Evolutionary conservation across 169 alveolate species (phyloP), one percentile per base, ranked within the genome.

Genomic region (Eimeria zaria): DNA sequence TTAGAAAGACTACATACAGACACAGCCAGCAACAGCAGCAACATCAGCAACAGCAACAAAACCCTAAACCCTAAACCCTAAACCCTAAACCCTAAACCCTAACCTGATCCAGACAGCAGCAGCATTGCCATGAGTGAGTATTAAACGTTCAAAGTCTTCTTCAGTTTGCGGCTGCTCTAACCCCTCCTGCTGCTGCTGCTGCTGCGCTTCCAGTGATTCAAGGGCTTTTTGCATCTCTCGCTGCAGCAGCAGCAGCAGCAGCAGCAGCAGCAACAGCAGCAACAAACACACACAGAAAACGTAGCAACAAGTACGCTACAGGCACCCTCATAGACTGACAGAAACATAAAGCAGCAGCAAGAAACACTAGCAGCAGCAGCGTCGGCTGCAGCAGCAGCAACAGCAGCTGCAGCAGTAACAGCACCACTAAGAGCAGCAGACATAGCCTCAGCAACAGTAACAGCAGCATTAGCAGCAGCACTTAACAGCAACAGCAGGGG

Each of bases 31-130:
- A 80, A 4, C 39, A 9, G 69, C 46, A 69, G 46, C 80, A n/a
- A 0, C 80, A 0, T 8, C 46, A n/a, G 48, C 12, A 64, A 6
- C 74, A 55, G 51, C 48, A 39, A 39, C 20, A 24, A 14, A 39
- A 51, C 7, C 20, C 5, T 18, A 22, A 16, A 12, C 51, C 58
- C 16, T 33, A 1, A n/a, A 20, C 64, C 89, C n/a, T 41, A 20
- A 41, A 78, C 33, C 39, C 60, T 27, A 20, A 20, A 27, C 60
- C 58, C n/a, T 71, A 78, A 53, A 53, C 62, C 62, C 62, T 78
- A n/a, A 60, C 95, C 97, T 96, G 71, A 97, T 97, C 98, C 98
- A 97, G 16, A 97, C 96, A n/a, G 97, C 96, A 1, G 98, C 97
- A 12, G 98, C 96, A 78, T 97, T 97, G 9, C 97, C 97, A 55